These are phyloP conservation scores for Arthrobotrys sphaeroides DNA, from an alignment of 2,329 filamentous ascomycete genomes.

Conservation along the genomic window DNA sequence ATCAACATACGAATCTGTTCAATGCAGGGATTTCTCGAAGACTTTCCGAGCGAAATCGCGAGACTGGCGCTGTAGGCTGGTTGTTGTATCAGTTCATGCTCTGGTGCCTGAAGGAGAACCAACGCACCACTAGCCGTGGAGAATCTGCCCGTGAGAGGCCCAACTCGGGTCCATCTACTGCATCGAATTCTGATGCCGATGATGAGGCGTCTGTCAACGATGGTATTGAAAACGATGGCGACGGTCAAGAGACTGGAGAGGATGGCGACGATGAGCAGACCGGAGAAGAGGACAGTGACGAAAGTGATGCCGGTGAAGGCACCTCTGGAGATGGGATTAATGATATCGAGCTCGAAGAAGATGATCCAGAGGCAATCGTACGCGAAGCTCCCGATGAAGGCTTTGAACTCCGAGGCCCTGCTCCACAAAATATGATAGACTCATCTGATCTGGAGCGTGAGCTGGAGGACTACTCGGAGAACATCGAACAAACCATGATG, in stretches of 20 bases:
- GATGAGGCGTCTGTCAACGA: neutral
- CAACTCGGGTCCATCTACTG: neutral
- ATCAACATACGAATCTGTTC: slow-evolving; percentile 3
- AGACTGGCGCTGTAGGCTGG: slow-evolving; percentile 26
- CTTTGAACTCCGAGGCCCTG: neutral
- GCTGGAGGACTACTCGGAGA: neutral
- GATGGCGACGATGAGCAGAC: neutral
- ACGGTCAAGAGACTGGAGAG: neutral
- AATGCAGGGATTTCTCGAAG: neutral
- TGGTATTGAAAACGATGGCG: neutral
- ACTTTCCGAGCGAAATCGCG: neutral
- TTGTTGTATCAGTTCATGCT: slow-evolving; percentile 25
- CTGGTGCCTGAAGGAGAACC: slow-evolving; percentile 15
- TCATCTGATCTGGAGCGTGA: slow-evolving; percentile 31
- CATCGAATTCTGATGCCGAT: neutral
- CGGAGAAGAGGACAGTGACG: neutral
- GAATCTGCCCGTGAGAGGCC: neutral
- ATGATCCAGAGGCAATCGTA: neutral
- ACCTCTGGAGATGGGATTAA: neutral
- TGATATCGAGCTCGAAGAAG: neutral
- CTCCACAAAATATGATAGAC: slow-evolving; percentile 10
- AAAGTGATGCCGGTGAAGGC: neutral
- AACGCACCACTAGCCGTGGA: neutral
- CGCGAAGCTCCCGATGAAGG: neutral
- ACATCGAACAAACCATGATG: neutral